Base-by-base conservation (phyloP, 305 asterid species). In the Fraxinus sp. region DNA sequence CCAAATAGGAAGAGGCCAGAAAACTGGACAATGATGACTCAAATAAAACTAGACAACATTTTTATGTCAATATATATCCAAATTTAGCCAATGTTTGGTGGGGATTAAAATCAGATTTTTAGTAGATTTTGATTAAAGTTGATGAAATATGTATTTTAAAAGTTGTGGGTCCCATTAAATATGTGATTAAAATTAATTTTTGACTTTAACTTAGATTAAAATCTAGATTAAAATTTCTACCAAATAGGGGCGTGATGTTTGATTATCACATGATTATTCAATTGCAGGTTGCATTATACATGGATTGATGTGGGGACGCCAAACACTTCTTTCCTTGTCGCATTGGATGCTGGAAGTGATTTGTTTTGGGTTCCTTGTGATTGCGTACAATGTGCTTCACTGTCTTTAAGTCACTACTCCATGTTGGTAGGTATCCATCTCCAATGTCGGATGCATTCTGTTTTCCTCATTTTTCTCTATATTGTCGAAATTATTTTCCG, bases 261-360 rank as follows among this genome's bases (percentile, higher is more conserved):
- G 79, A 82, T 73, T 71, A 6, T 75, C n/a, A 49, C 18, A 20
- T 33, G 30, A 79, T 73, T 36, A 80, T 81, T 84, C 11, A 49
- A 81, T 83, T 82, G 79, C 93, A 94, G 97, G 98, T 87, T 94
- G 88, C 95, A 94, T 81, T 95, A 95, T 82, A 83, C 90, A 18
- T 95, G 97, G 98, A 87, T 95, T 71, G 94, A 93, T 75, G 85
- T 95, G 80, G 98, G 98, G 75, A 90, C 90, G 30, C 98, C 97
- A 80, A 92, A 86, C 88, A 90, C 84, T 76, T 93, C 97, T 71
- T 95, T 92, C 86, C 95, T 92, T 2, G 97, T 93, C 78, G 98
- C 96, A 11, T 79, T 95, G 90, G 98, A 93, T 89, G 86, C 97
- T 49, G 97, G 97, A 79, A 92, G 98, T 81, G 95, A 93, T 85